Percentiles rank a stretch among this genome's conserved stretches.
These are phyloP conservation scores for Aspergillus hiratsukae DNA, from an alignment of 2,329 filamentous ascomycete genomes.

Conservation along the genomic window DNA sequence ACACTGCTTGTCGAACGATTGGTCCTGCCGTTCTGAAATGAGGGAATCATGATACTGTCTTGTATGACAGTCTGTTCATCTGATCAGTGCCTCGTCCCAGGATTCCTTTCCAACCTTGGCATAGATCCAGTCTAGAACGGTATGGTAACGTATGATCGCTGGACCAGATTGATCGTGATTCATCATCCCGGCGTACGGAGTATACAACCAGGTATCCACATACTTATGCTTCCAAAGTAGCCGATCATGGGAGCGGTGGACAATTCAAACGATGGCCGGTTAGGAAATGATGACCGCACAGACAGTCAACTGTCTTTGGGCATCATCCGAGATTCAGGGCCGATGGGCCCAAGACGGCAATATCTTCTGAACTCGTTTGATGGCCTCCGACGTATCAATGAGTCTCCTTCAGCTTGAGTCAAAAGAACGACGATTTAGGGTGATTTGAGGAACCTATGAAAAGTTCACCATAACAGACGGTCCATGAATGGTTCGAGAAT, in stretches of 20 bases:
- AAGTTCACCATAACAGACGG: background rate
- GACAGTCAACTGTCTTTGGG: background rate
- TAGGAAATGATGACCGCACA: background rate
- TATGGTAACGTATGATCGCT: background rate
- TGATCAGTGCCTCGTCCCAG: conserved; percentile 11
- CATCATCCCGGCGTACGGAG: too few species aligned
- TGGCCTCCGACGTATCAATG: background rate
- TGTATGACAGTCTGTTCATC: conserved; percentile 17
- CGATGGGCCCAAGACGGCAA: background rate
- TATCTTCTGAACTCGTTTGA: background rate
- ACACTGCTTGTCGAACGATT: conserved; percentile 14
- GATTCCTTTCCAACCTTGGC: background rate
- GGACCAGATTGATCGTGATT: background rate
- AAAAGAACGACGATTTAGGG: background rate
- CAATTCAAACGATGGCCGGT: background rate
- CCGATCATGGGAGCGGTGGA: background rate
- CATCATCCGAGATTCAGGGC: background rate
- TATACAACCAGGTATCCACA: background rate
- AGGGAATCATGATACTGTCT: conserved; percentile 8
- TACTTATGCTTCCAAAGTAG: background rate
- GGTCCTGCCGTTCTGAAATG: conserved; percentile 9
- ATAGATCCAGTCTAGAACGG: background rate
- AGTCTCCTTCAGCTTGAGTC: background rate
- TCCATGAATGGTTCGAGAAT: background rate
- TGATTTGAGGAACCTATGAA: background rate